Evolutionary conservation across 805 yeast species (phyloP).

Genomic region (Candida quercuum): DNA sequence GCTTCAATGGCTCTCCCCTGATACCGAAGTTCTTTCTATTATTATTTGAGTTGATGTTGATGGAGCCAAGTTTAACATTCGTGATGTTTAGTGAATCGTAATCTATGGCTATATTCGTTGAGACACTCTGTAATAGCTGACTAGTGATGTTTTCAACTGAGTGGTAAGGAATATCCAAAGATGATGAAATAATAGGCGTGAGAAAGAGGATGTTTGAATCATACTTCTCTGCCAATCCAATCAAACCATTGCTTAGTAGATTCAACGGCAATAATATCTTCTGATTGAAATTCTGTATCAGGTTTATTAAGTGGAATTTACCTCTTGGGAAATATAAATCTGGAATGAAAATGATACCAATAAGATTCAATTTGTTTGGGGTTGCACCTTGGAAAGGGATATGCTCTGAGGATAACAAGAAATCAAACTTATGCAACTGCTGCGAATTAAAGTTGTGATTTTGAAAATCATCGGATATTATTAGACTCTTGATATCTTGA

Average conservation of each 20-base stretch:
- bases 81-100: constrained; percentile 38
- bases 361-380: constrained; percentile 49
- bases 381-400: constrained; percentile 54
- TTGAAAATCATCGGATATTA: constrained; percentile 40
- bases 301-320: constrained; percentile 58
- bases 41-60: constrained; percentile 31
- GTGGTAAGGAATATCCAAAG: constrained; percentile 55
- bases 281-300: constrained; percentile 43
- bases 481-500: constrained; percentile 63
- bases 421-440: constrained; percentile 45
- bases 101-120: constrained; percentile 31
- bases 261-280: constrained; percentile 44
- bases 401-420: constrained; percentile 46
- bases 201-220: constrained; percentile 44
- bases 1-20: constrained; percentile 16
- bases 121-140: constrained; percentile 34
- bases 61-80: constrained; percentile 42
- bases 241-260: constrained; percentile 49
- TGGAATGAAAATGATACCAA: constrained; percentile 68
- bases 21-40: constrained; percentile 15
- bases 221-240: constrained; percentile 47
- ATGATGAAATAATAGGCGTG: constrained; percentile 51
- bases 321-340: constrained; percentile 64
- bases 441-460: constrained; percentile 33
- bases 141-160: constrained; percentile 56